Conservation (phyloP, 2,329 filamentous ascomycete genomes). For the Nectriaceae sp. region DNA sequence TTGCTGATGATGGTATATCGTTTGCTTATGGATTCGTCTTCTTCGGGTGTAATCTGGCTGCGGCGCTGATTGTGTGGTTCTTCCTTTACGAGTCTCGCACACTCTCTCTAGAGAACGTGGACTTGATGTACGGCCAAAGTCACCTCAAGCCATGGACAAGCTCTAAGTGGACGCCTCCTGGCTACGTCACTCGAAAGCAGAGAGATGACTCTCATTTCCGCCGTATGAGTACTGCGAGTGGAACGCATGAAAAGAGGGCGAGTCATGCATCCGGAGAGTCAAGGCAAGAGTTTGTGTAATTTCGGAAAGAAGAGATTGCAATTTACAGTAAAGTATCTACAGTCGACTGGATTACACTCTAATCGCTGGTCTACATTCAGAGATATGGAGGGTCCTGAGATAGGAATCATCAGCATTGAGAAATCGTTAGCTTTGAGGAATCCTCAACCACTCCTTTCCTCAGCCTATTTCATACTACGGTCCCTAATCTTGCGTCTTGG, state of each 20-base stretch:
- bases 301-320: too few relatives aligned
- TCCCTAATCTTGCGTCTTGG: too few relatives aligned
- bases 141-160: slow-evolving; percentile 64
- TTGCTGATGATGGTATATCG: slow-evolving; percentile 62
- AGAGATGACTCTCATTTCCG: slow-evolving; percentile 33
- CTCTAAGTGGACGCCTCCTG: slow-evolving; percentile 51
- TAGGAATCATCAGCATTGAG: too few relatives aligned
- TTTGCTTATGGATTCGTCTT: slow-evolving; percentile 69
- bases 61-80: slow-evolving; percentile 64
- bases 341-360: too few relatives aligned
- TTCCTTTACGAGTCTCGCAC: slow-evolving; percentile 68
- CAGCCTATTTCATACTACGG: too few relatives aligned
- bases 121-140: slow-evolving; percentile 66
- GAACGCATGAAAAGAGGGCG: slow-evolving; percentile 12
- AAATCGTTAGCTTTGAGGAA: too few relatives aligned
- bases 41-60: slow-evolving; percentile 60
- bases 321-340: too few relatives aligned
- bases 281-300: slow-evolving; percentile 20
- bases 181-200: slow-evolving; percentile 43
- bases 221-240: slow-evolving; percentile 14
- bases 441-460: too few relatives aligned
- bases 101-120: slow-evolving; percentile 70
- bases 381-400: too few relatives aligned
- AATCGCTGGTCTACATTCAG: too few relatives aligned
- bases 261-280: slow-evolving; percentile 20